A percentile compares a stretch with the other conserved stretches of the same genome.
Conservation (phyloP, 2,329 filamentous ascomycete genomes). For the Fusarium armeniacum region DNA sequence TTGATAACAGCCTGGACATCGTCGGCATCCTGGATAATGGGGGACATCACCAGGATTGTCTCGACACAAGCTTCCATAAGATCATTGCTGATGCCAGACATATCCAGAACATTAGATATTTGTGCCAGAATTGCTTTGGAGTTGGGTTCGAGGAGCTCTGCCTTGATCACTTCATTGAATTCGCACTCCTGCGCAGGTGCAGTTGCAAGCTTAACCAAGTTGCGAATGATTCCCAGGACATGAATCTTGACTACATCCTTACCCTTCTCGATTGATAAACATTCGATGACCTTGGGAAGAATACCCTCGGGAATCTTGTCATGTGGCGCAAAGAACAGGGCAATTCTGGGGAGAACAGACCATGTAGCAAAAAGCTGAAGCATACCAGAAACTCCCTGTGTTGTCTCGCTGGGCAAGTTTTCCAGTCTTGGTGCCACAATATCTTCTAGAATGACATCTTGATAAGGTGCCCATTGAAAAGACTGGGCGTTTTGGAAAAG, state of each 20-base stretch:
- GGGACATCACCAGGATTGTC: constrained; percentile 81
- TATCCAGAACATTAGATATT: constrained; percentile 76
- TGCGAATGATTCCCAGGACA: constrained; percentile 80
- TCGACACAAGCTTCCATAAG: constrained; percentile 84
- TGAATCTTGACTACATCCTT: constrained; percentile 91
- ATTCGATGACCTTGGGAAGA: constrained; percentile 79
- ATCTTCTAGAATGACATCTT: constrained; percentile 78
- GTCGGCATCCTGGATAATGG: constrained; percentile 74
- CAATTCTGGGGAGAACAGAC: constrained; percentile 76
- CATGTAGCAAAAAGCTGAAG: constrained; percentile 86
- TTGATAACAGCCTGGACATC: constrained; percentile 84
- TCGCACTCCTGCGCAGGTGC: constrained; percentile 69
- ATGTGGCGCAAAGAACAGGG: constrained; percentile 72
- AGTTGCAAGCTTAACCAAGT: constrained; percentile 72
- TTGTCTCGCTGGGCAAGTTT: constrained; percentile 85
- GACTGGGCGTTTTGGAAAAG: constrained; percentile 80
- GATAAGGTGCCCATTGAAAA: constrained; percentile 80
- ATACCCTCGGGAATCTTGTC: constrained; percentile 68
- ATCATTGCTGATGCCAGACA: constrained; percentile 73
- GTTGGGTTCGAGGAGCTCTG: constrained; percentile 69
- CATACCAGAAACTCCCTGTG: constrained; percentile 87
- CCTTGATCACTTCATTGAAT: constrained; percentile 68
- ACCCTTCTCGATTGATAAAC: constrained; percentile 77
- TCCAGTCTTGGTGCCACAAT: constrained; percentile 82
- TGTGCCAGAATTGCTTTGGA: constrained; percentile 73